Evolutionary conservation across 768 basidiomycete species (phyloP).

Genomic region (Boletellus emodensis): DNA sequence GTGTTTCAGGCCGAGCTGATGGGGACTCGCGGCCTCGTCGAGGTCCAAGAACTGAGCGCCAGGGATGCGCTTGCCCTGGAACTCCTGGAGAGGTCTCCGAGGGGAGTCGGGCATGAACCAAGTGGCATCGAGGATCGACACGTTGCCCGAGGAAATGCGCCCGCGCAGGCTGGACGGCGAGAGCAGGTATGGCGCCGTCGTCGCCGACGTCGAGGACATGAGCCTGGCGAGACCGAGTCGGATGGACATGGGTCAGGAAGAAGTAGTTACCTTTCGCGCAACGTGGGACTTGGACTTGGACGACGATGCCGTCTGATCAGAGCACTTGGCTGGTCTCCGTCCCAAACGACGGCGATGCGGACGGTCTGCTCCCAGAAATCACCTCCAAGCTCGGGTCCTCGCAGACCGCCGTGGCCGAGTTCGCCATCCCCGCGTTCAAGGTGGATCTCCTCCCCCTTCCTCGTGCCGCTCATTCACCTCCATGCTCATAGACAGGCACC

Average conservation of each 20-base stretch:
- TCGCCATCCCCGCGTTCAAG: slow-evolving; percentile 88
- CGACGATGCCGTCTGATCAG: slow-evolving; percentile 90
- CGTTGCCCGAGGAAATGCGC: slow-evolving; percentile 29
- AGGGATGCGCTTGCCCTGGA: slow-evolving; percentile 60
- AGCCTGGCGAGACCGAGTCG: slow-evolving; percentile 15
- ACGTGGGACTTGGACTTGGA: background rate
- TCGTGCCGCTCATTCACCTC: slow-evolving; percentile 5
- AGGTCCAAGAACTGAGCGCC: slow-evolving; percentile 73
- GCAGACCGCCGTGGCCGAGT: slow-evolving; percentile 51
- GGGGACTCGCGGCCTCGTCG: slow-evolving; percentile 70
- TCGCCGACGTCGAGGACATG: slow-evolving; percentile 37
- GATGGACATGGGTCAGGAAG: background rate
- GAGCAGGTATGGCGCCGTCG: slow-evolving; percentile 46
- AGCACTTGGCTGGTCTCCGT: slow-evolving; percentile 91
- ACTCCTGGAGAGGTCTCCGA: slow-evolving; percentile 70
- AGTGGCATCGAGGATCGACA: slow-evolving; percentile 63
- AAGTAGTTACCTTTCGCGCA: slow-evolving; percentile 12
- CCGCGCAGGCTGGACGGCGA: slow-evolving; percentile 47
- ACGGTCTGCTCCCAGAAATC: slow-evolving; percentile 66
- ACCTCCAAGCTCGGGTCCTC: slow-evolving; percentile 54
- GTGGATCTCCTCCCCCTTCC: slow-evolving; percentile 38
- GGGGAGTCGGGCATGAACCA: slow-evolving; percentile 95
- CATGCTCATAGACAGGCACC: slow-evolving; percentile 74
- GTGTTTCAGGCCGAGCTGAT: slow-evolving; percentile 81
- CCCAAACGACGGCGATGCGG: slow-evolving; percentile 82